Evolutionary conservation across 2,329 filamentous ascomycete species (phyloP).

Genomic region (Thermothelomyces thermophilus): DNA sequence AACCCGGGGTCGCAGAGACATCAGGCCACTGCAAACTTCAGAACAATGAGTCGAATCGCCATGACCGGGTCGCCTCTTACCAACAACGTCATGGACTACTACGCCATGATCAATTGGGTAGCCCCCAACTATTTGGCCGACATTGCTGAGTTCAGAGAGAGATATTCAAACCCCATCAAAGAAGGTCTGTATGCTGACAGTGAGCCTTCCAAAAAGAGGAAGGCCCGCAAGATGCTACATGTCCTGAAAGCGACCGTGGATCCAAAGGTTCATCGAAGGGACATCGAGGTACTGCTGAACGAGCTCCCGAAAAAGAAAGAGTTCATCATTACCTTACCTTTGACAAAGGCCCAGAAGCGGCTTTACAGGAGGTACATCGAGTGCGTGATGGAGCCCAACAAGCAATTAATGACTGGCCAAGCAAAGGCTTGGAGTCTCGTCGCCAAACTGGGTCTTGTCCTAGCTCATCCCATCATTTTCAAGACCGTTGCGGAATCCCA

Average conservation of each 20-base stretch:
- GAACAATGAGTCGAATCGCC: conserved; percentile 66
- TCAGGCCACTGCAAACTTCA: conserved; percentile 50
- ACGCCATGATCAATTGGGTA: conserved; percentile 82
- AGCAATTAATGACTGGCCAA: conserved; percentile 7
- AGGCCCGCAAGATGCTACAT: conserved; percentile 58
- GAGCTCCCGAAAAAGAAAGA: conserved; percentile 71
- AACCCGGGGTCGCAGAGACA: conserved; percentile 51
- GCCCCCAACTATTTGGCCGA: conserved; percentile 71
- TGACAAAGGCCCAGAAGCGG: conserved; percentile 57
- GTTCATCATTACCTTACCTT: conserved; percentile 68
- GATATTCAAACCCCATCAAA: conserved; percentile 69
- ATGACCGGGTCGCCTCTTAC: conserved; percentile 81
- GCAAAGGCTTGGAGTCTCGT: conserved; percentile 33
- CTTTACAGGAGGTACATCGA: conserved; percentile 51
- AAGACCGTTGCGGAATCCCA: conserved; percentile 23
- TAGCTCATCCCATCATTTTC: conserved; percentile 48
- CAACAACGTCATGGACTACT: conserved; percentile 80
- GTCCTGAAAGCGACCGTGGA: conserved; percentile 65
- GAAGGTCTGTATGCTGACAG: conserved; percentile 65
- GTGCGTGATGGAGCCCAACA: conserved; percentile 8
- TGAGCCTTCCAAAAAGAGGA: conserved; percentile 45
- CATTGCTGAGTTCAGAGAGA: conserved; percentile 57
- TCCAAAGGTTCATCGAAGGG: conserved; percentile 72
- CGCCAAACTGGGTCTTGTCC: conserved; percentile 41
- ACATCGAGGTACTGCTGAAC: conserved; percentile 56